A percentile compares a stretch with the other conserved stretches of the same genome.
Conservation (phyloP, 345 rosid species). For the Balakata baccata region DNA sequence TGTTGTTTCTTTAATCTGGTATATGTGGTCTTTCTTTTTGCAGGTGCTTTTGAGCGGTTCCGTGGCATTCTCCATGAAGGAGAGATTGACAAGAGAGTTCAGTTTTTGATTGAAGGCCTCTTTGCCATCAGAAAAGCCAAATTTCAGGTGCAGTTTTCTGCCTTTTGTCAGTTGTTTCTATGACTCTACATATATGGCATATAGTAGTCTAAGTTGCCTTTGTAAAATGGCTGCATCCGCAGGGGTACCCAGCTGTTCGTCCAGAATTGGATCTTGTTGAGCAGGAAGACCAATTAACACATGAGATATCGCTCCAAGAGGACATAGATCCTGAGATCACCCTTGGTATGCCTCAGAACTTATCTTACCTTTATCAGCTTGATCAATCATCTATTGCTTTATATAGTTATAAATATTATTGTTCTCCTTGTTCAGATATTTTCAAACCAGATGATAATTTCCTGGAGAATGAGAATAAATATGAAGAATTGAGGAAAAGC, state of each 20-base stretch:
- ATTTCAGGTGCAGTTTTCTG: slow-evolving; percentile 57
- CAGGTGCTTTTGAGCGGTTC: slow-evolving; percentile 76
- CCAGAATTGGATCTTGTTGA: slow-evolving; percentile 92
- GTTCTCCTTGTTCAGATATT: slow-evolving; percentile 45
- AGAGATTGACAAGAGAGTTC: slow-evolving; percentile 83
- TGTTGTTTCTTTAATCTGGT: neutral
- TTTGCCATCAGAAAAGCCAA: slow-evolving; percentile 86
- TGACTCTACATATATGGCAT: neutral
- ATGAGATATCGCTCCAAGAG: slow-evolving; percentile 78
- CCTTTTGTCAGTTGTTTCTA: neutral
- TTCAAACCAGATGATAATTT: slow-evolving; percentile 76
- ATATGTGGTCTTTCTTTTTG: neutral
- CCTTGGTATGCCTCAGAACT: slow-evolving; percentile 55
- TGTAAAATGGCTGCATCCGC: slow-evolving; percentile 24
- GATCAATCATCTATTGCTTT: neutral
- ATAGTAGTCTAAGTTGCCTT: slow-evolving; percentile 5
- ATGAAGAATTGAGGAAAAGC: slow-evolving; percentile 83
- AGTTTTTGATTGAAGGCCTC: slow-evolving; percentile 81
- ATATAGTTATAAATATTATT: slow-evolving; percentile 15
- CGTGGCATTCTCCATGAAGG: slow-evolving; percentile 87
- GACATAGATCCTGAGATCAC: slow-evolving; percentile 65
- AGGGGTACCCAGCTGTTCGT: slow-evolving; percentile 95
- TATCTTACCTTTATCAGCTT: neutral
- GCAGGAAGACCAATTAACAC: slow-evolving; percentile 76
- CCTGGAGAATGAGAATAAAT: slow-evolving; percentile 79